Conservation (phyloP, 345 rosid genomes). For the Gossypium australe region DNA sequence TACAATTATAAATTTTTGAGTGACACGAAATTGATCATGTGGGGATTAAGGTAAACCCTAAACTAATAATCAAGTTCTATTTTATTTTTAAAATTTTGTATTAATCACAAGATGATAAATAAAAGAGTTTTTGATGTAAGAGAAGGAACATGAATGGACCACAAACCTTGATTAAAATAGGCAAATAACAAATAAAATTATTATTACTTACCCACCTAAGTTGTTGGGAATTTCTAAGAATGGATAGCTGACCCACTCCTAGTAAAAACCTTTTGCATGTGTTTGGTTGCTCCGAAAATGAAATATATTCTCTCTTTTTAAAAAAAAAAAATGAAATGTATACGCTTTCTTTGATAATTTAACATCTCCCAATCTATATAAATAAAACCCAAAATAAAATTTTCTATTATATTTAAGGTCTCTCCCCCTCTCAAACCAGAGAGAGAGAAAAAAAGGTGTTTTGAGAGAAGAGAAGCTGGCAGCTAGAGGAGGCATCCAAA, state of each 20-base stretch:
- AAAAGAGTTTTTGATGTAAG: constrained; percentile 33
- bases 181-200: constrained; percentile 26
- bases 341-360: no score
- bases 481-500: constrained; percentile 86
- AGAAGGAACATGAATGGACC: constrained; percentile 56
- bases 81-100: neutral
- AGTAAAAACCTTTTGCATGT: constrained; percentile 17
- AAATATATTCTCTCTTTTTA: no score
- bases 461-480: neutral
- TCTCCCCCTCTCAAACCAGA: constrained; percentile 18
- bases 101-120: neutral
- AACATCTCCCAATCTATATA: no score
- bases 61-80: no score
- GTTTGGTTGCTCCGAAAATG: no score
- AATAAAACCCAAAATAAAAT: no score
- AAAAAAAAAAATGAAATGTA: no score
- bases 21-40: neutral
- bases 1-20: neutral
- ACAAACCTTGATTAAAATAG: constrained; percentile 41
- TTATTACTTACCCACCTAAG: constrained; percentile 50
- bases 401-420: constrained; percentile 38
- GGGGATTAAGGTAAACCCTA: no score
- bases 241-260: constrained; percentile 38
- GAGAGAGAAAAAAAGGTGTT: neutral
- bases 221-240: constrained; percentile 64